Base-by-base conservation (phyloP, 495 filamentous ascomycete species). In the Penicillium taxi region DNA sequence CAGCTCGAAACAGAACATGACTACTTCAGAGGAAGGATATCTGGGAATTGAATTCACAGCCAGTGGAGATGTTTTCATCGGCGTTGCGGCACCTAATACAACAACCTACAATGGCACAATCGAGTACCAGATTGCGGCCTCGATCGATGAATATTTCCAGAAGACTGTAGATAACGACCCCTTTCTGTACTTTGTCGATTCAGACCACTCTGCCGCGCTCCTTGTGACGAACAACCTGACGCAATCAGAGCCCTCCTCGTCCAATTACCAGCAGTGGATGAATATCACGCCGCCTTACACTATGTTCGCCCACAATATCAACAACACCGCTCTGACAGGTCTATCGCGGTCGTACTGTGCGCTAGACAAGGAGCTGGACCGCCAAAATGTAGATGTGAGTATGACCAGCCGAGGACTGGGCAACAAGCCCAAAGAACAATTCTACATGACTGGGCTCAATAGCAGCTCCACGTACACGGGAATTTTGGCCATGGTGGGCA, bases 81-180 rank as follows among this genome's bases (percentile, higher is more conserved):
- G 77, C 2, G 68, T 99, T 1, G 66, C 69, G 18, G 88, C 86
- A 2, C 80, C 82, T 0, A 66, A 74, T 14, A 59, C 76, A 4
- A 67, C 75, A 1, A 47, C 56, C 5, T 84, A 74, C 42, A 55
- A 56, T 0, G 79, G 78, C 6, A 56, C 50, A 2, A 96, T 83
- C 58, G 81, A 76, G 40, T 89, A 86, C 49, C 66, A 90, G 46
- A 61, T 99, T 4, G 84, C 85, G 2, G 80, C 77, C n/a, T 96
- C 91, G 5, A 81, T 80, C 25, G 82, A 93, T 44, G 70, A 48
- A 0, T 78, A 64, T 31, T 94, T 85, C 56, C 80, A 86, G 53
- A 69, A 52, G 9, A 80, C 73, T 37, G 56, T 70, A 26, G 52
- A 66, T 12, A 30, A 59, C 6, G 52, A 53, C 2, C 48, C 66